Percentiles rank a stretch among this genome's conserved stretches.
Evolutionary conservation across 2,329 filamentous ascomycete species (phyloP).

Genomic region (Xylariaceae sp.): DNA sequence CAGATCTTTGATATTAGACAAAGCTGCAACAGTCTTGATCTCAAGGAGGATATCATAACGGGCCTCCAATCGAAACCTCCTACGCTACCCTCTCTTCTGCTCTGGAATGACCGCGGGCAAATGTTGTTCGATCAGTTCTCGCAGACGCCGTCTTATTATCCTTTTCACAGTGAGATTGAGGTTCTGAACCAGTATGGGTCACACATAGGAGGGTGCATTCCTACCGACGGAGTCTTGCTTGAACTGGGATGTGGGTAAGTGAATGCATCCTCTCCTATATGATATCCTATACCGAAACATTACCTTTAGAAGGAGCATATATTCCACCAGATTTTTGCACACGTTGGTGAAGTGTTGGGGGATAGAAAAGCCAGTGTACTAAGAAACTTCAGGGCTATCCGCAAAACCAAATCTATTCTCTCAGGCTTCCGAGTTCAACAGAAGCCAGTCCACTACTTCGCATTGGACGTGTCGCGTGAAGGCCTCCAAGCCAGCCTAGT

Average conservation of each 20-base stretch:
- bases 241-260: constrained; percentile 16
- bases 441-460: constrained; percentile 14
- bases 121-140: constrained; percentile 4
- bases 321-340: too few relatives aligned
- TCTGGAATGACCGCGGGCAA: constrained; percentile 17
- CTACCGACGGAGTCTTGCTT: background rate
- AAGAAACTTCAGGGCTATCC: constrained; percentile 3
- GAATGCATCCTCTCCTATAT: background rate
- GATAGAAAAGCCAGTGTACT: too few relatives aligned
- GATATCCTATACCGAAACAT: too few relatives aligned
- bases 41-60: background rate
- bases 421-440: constrained; percentile 9
- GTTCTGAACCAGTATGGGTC: background rate
- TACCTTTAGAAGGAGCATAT: too few relatives aligned
- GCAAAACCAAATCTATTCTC: constrained; percentile 14
- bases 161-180: constrained; percentile 15
- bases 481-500: background rate
- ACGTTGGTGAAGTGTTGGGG: too few relatives aligned
- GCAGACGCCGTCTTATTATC: constrained; percentile 11
- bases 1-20: constrained; percentile 7
- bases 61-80: background rate
- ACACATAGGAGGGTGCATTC: background rate
- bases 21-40: constrained; percentile 1
- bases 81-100: constrained; percentile 4
- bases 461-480: constrained; percentile 9